Evolutionary conservation across 2,329 filamentous ascomycete genomes (phyloP).

Genomic region (Aspergillus awamori): DNA sequence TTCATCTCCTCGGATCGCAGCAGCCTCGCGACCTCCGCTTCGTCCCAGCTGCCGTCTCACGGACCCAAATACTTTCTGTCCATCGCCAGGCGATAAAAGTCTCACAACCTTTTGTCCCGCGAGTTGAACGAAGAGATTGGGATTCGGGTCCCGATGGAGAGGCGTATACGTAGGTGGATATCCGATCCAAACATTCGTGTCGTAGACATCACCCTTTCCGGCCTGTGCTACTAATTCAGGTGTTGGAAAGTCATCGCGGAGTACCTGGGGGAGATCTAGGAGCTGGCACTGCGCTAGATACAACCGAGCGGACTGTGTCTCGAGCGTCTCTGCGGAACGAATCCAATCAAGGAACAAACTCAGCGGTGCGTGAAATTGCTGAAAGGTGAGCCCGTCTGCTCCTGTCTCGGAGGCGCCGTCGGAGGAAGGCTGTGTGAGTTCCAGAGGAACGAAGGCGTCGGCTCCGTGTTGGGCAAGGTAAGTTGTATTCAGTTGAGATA

Average conservation of each 20-base stretch:
- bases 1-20: slow-evolving; percentile 71
- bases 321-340: slow-evolving; percentile 25
- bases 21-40: slow-evolving; percentile 36
- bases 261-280: slow-evolving; percentile 62
- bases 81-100: slow-evolving; percentile 67
- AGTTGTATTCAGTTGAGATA: slow-evolving; percentile 39
- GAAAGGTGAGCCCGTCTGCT: slow-evolving; percentile 38
- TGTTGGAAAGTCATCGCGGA: slow-evolving; percentile 68
- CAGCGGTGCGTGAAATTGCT: slow-evolving; percentile 56
- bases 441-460: slow-evolving; percentile 59
- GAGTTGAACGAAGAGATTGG: slow-evolving; percentile 87
- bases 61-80: slow-evolving; percentile 64
- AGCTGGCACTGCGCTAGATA: slow-evolving; percentile 87
- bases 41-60: slow-evolving; percentile 48
- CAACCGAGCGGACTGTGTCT: slow-evolving; percentile 48
- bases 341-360: slow-evolving; percentile 65
- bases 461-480: slow-evolving; percentile 52
- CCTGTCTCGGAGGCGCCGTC: neutral
- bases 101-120: slow-evolving; percentile 72
- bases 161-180: slow-evolving; percentile 85
- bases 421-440: slow-evolving; percentile 50
- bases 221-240: slow-evolving; percentile 65
- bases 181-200: slow-evolving; percentile 85
- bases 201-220: slow-evolving; percentile 83
- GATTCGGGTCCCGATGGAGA: slow-evolving; percentile 89